A percentile compares a stretch with the other conserved stretches of the same genome.
These are phyloP conservation scores for Pyrrhoderma noxium DNA, from an alignment of 1,284 basidiomycete genomes.

Conservation along the genomic window DNA sequence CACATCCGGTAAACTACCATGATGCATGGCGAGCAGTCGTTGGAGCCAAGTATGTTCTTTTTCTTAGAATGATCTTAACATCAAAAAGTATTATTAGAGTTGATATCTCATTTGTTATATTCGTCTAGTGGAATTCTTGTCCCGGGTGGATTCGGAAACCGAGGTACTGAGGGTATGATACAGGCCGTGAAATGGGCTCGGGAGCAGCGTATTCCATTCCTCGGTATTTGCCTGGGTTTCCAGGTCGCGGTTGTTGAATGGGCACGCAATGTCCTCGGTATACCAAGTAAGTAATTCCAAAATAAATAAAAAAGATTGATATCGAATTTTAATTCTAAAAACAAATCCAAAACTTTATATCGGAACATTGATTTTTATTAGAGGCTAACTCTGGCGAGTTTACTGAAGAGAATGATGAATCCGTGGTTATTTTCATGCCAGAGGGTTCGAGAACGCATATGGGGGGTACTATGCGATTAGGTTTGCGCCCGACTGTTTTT, in stretches of 20 bases:
- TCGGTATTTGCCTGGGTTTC: conserved; percentile 98
- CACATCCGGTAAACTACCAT: conserved; percentile 86
- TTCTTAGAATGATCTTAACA: no score
- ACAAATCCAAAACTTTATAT: no score
- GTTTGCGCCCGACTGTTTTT: conserved; percentile 91
- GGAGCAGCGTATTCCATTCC: conserved; percentile 90
- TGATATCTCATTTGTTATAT: neutral
- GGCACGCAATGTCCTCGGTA: conserved; percentile 79
- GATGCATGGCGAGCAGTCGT: conserved; percentile 94
- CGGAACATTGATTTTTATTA: conserved; percentile 24
- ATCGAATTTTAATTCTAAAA: no score
- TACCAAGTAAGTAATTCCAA: conserved; percentile 48
- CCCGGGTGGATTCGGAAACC: conserved; percentile 90
- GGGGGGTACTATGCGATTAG: conserved; percentile 97
- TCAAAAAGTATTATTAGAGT: neutral
- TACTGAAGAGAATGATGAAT: conserved; percentile 48
- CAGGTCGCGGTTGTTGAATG: conserved; percentile 96
- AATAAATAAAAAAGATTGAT: no score
- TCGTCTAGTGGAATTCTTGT: conserved; percentile 81
- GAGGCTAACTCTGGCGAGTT: conserved; percentile 91
- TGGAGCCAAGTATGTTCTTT: conserved; percentile 63
- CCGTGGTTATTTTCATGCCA: conserved; percentile 96
- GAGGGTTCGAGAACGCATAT: conserved; percentile 98
- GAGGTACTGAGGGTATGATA: conserved; percentile 97
- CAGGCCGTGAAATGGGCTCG: conserved; percentile 95